phyloP scores from a whole-genome alignment of 2,329 filamentous ascomycete genomes.

The Xylariaceae sp. region DNA sequence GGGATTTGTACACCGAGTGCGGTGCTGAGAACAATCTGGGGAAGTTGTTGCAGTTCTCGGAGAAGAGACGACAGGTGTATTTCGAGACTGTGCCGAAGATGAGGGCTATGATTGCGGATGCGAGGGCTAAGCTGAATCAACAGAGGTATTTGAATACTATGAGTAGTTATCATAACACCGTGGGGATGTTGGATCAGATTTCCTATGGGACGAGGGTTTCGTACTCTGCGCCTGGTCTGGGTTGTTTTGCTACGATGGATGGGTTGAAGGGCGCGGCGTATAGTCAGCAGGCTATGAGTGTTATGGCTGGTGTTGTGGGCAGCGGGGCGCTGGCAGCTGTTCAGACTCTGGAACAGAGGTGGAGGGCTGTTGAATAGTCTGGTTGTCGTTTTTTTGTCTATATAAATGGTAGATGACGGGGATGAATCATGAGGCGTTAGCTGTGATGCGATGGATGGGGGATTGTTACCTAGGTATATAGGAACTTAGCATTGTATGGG shows the following conservation, averaged over 20 bases:
- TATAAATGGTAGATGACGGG: not conserved
- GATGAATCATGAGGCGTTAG: not conserved
- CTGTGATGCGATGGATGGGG: not conserved
- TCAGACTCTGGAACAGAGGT: constrained; percentile 30
- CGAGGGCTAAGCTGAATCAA: constrained; percentile 22
- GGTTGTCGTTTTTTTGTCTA: not conserved
- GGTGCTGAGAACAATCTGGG: constrained; percentile 24
- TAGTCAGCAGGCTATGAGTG: constrained; percentile 27
- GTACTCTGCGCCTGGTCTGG: constrained; percentile 30
- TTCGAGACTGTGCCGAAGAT: constrained; percentile 29
- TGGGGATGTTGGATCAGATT: constrained; percentile 21
- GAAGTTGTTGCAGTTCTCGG: constrained; percentile 25
- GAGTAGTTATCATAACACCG: constrained; percentile 24
- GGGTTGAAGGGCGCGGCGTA: constrained; percentile 29
- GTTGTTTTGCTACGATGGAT: constrained; percentile 30
- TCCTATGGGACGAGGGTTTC: constrained; percentile 9
- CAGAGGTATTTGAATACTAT: constrained; percentile 24
- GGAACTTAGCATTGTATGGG: not conserved
- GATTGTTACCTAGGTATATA: not conserved
- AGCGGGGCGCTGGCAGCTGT: constrained; percentile 17
- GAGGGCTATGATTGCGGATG: constrained; percentile 25
- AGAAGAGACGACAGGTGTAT: constrained; percentile 30
- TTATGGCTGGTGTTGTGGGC: constrained; percentile 13
- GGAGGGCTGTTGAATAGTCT: constrained; percentile 34
- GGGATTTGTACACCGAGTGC: constrained; percentile 30